These are phyloP conservation scores for Ziziphus jujuba DNA, from an alignment of 306 rosid species.

Conservation along the genomic window DNA sequence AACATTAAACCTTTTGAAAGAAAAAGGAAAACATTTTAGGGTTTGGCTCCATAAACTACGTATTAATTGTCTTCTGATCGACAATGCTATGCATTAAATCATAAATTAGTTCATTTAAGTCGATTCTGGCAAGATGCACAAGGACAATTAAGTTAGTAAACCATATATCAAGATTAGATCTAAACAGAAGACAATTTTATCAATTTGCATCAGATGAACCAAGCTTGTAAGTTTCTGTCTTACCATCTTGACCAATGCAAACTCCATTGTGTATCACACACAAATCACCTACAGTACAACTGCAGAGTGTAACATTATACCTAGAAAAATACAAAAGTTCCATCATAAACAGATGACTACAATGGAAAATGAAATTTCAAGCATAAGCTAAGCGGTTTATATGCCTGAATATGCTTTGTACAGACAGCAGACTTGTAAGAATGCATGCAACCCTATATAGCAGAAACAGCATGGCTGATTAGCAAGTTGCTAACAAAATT, in stretches of 20 bases:
- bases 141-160: too few species aligned
- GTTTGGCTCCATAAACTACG: not conserved
- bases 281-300: conserved; percentile 75
- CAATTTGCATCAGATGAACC: conserved; percentile 1
- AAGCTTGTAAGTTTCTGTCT: conserved; percentile 28
- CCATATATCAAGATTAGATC: too few species aligned
- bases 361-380: conserved; percentile 3
- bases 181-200: not conserved
- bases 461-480: too few species aligned
- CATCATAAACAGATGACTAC: conserved; percentile 8
- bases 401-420: too few species aligned
- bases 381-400: not conserved
- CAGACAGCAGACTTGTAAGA: too few species aligned
- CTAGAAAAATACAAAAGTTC: conserved; percentile 35
- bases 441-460: too few species aligned
- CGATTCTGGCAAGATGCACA: too few species aligned
- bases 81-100: too few species aligned
- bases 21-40: not conserved
- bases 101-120: too few species aligned
- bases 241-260: conserved; percentile 98
- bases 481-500: too few species aligned
- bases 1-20: not conserved
- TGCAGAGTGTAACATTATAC: conserved; percentile 71
- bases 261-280: conserved; percentile 86
- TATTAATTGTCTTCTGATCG: not conserved